These are phyloP conservation scores for Colletotrichum abscissum DNA, from an alignment of 2,329 filamentous ascomycete genomes.

Conservation along the genomic window DNA sequence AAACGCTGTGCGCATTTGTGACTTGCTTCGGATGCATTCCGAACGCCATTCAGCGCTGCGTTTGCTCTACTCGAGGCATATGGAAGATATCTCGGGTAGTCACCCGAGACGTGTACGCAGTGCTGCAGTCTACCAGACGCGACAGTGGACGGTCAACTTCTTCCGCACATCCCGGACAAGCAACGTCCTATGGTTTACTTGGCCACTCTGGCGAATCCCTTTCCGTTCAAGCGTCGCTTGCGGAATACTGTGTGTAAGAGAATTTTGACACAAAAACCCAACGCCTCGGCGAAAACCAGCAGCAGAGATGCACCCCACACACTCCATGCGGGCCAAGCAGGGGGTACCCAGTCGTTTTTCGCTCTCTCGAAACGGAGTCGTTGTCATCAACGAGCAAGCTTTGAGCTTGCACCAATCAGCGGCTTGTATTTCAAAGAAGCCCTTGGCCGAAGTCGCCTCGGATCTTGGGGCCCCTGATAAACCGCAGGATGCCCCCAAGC, in stretches of 20 bases:
- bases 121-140: not conserved
- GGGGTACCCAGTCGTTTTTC: conserved; percentile 25
- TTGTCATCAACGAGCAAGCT: conserved; percentile 36
- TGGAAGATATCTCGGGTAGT: not conserved
- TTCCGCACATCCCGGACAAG: not conserved
- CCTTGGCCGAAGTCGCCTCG: conserved; percentile 37
- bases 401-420: conserved; percentile 36
- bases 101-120: not conserved
- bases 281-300: conserved; percentile 28
- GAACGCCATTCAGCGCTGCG: not conserved
- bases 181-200: not conserved
- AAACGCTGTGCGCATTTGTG: not conserved
- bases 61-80: too few species aligned
- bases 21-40: not conserved
- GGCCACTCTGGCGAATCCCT: not conserved
- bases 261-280: conserved; percentile 32
- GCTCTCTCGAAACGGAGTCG: conserved; percentile 35
- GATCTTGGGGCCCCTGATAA: conserved; percentile 25
- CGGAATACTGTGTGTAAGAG: conserved; percentile 34
- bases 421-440: conserved; percentile 36
- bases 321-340: conserved; percentile 30
- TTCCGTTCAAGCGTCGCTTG: conserved; percentile 6
- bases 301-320: conserved; percentile 33
- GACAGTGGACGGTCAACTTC: not conserved
- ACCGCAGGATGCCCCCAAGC: conserved; percentile 22